Conservation (phyloP, 768 basidiomycete species). For the Rickenella mellea region DNA sequence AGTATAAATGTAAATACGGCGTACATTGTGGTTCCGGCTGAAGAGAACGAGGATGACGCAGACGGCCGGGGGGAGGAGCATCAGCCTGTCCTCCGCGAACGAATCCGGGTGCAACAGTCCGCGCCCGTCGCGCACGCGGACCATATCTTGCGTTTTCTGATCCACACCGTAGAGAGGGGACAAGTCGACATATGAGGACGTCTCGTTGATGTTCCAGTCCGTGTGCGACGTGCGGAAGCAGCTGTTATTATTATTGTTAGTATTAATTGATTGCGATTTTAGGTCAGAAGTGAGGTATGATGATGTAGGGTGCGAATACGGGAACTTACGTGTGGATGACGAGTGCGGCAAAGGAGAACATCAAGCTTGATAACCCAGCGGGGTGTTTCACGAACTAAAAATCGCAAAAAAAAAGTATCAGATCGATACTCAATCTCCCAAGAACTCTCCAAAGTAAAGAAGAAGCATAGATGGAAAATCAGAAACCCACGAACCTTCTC, state of each 20-base stretch:
- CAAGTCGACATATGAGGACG: constrained; percentile 81
- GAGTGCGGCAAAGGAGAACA: constrained; percentile 77
- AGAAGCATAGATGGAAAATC: too few species aligned
- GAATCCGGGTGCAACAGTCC: constrained; percentile 61
- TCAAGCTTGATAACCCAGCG: constrained; percentile 64
- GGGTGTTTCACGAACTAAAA: constrained; percentile 66
- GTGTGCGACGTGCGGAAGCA: constrained; percentile 71
- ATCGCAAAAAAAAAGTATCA: neutral
- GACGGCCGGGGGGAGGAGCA: constrained; percentile 72
- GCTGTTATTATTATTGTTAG: too few species aligned
- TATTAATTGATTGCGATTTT: too few species aligned
- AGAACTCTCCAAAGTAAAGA: too few species aligned
- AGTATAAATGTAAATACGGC: constrained; percentile 16
- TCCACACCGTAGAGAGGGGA: constrained; percentile 75
- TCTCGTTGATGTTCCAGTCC: constrained; percentile 66
- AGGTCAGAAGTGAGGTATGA: too few species aligned
- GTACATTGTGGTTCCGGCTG: constrained; percentile 81
- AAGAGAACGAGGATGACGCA: constrained; percentile 73
- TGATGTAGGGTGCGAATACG: too few species aligned
- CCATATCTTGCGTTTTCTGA: constrained; percentile 46
- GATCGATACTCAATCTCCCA: neutral
- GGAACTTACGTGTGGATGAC: constrained; percentile 81
- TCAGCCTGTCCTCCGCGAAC: constrained; percentile 71
- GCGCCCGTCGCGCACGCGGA: constrained; percentile 50
- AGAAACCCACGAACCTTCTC: constrained; percentile 43